Conservation (phyloP, 164 flowering plant species). For the Nelumbo lutea region DNA sequence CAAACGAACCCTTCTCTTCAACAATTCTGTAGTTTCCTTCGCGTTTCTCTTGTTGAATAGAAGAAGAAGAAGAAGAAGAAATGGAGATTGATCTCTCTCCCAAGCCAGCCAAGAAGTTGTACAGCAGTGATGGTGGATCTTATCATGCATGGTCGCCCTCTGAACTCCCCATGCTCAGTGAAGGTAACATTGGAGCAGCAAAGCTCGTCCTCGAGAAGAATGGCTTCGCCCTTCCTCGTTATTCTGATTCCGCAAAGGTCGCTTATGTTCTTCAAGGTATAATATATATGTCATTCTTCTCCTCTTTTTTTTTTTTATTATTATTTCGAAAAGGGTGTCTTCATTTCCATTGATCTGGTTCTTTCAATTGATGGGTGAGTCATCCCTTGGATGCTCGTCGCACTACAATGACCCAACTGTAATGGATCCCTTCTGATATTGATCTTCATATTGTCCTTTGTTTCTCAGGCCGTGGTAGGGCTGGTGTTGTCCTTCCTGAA, state of each 20-base stretch:
- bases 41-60: neutral
- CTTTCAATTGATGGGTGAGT: neutral
- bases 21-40: neutral
- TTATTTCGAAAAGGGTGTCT: neutral
- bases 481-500: constrained; percentile 72
- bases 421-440: neutral
- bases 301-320: neutral
- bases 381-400: neutral
- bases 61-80: neutral
- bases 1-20: too few relatives aligned
- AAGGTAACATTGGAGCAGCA: constrained; percentile 77
- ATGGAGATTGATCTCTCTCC: constrained; percentile 83
- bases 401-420: too few relatives aligned
- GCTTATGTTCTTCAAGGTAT: constrained; percentile 84
- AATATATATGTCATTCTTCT: neutral
- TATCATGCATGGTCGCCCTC: constrained; percentile 61
- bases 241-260: constrained; percentile 81
- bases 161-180: constrained; percentile 66
- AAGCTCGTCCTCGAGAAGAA: constrained; percentile 50
- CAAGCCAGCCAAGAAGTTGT: constrained; percentile 41
- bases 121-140: constrained; percentile 63
- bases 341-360: neutral
- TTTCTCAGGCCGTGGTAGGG: constrained; percentile 55
- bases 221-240: constrained; percentile 73
- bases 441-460: neutral